Conservation (phyloP, 2,329 filamentous ascomycete species). For the Colletotrichum eleusines region DNA sequence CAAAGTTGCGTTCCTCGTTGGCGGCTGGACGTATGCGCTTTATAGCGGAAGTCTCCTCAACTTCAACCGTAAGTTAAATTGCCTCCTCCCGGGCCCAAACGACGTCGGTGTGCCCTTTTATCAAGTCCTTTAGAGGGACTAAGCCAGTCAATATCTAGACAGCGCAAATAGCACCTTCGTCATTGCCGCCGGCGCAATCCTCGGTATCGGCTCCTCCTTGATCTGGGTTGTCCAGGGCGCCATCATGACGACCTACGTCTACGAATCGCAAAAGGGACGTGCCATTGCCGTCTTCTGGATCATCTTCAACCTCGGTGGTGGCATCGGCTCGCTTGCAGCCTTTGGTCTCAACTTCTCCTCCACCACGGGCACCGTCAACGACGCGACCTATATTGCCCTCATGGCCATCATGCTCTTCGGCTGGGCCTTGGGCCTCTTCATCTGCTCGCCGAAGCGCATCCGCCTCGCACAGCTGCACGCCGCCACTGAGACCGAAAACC, state of each 20-base stretch:
- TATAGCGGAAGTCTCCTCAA: slow-evolving; percentile 59
- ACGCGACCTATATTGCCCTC: slow-evolving; percentile 64
- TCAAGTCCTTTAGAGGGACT: neutral
- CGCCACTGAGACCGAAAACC: slow-evolving; percentile 54
- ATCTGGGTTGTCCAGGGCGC: slow-evolving; percentile 61
- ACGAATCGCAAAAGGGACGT: slow-evolving; percentile 57
- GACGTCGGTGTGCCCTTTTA: no score
- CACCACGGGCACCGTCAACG: slow-evolving; percentile 57
- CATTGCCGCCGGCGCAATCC: slow-evolving; percentile 57
- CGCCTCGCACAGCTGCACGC: slow-evolving; percentile 52
- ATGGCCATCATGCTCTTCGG: slow-evolving; percentile 63
- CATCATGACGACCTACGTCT: slow-evolving; percentile 61
- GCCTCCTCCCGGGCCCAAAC: slow-evolving; percentile 55
- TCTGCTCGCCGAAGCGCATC: slow-evolving; percentile 61
- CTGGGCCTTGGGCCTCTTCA: slow-evolving; percentile 60
- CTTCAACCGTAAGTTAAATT: slow-evolving; percentile 52
- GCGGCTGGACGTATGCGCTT: slow-evolving; percentile 60
- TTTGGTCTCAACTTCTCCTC: slow-evolving; percentile 59
- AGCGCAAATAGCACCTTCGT: slow-evolving; percentile 57
- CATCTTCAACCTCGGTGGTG: slow-evolving; percentile 60
- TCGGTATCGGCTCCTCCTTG: slow-evolving; percentile 60
- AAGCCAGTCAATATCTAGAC: slow-evolving; percentile 51
- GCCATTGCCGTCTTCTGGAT: slow-evolving; percentile 59
- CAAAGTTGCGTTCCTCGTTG: slow-evolving; percentile 56
- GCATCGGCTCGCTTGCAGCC: slow-evolving; percentile 57